These are phyloP conservation scores for Peronospora destructor DNA, from an alignment of 352 stramenopile genomes.

Conservation along the genomic window DNA sequence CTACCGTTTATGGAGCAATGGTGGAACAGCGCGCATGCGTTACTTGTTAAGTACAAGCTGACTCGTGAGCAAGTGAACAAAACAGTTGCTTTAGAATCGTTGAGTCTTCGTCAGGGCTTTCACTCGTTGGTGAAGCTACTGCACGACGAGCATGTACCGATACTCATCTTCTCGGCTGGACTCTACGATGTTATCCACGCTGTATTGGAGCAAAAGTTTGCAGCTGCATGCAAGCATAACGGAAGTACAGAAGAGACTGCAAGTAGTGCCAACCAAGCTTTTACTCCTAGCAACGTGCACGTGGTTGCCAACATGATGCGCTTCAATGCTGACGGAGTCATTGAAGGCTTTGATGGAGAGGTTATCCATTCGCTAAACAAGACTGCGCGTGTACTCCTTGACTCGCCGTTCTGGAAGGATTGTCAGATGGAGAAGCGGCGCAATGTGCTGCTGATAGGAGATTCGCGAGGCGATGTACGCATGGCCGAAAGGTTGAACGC, in stretches of 20 bases:
- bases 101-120: slow-evolving; percentile 43
- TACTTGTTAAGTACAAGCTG: too few relatives aligned
- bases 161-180: slow-evolving; percentile 55
- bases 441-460: slow-evolving; percentile 56
- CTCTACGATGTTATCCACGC: slow-evolving; percentile 53
- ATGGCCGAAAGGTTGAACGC: slow-evolving; percentile 54
- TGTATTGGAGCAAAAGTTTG: slow-evolving; percentile 42
- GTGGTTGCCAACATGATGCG: slow-evolving; percentile 67
- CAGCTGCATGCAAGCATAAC: slow-evolving; percentile 10
- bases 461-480: slow-evolving; percentile 28
- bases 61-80: too few relatives aligned
- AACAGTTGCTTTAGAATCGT: slow-evolving; percentile 31
- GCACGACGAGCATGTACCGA: slow-evolving; percentile 34
- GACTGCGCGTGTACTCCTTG: slow-evolving; percentile 54
- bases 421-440: slow-evolving; percentile 41
- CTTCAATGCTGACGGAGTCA: slow-evolving; percentile 37
- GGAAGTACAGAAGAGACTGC: neutral
- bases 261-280: neutral
- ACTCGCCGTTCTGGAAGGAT: slow-evolving; percentile 52
- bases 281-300: too few relatives aligned
- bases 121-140: slow-evolving; percentile 28
- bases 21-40: too few relatives aligned
- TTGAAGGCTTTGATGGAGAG: slow-evolving; percentile 50
- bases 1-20: too few relatives aligned
- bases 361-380: slow-evolving; percentile 79